Conservation (phyloP, 805 yeast genomes). For the Blastobotrys robertii region DNA sequence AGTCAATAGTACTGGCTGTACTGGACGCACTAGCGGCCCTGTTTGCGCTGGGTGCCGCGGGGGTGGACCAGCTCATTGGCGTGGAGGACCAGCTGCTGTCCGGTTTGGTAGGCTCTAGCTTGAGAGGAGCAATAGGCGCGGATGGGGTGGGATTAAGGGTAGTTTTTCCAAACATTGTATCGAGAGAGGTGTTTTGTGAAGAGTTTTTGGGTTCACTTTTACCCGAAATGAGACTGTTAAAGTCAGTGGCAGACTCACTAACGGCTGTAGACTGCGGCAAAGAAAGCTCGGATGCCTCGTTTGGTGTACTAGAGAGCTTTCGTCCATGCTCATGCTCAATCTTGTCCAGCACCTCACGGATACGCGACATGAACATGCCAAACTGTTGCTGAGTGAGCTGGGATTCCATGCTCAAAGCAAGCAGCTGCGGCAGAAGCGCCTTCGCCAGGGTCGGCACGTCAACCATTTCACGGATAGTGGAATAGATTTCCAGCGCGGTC, state of each 20-base stretch:
- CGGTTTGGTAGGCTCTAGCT: not conserved
- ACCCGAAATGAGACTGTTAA: not conserved
- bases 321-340: conserved; percentile 37
- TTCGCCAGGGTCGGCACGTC: conserved; percentile 43
- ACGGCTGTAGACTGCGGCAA: not conserved
- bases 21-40: no score
- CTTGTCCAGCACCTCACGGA: conserved; percentile 33
- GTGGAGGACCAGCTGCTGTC: no score
- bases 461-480: conserved; percentile 27
- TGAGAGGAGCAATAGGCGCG: not conserved
- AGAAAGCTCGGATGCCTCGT: not conserved
- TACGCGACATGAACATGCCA: conserved; percentile 29
- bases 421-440: conserved; percentile 44
- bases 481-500: conserved; percentile 38
- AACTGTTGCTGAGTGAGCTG: conserved; percentile 36
- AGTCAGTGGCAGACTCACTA: not conserved
- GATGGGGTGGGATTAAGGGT: not conserved
- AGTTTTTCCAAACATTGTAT: not conserved
- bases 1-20: no score
- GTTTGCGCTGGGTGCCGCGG: no score
- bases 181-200: not conserved
- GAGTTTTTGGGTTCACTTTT: not conserved
- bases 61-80: no score
- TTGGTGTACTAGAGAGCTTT: conserved; percentile 19
- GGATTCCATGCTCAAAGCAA: conserved; percentile 40